Conservation (phyloP, 2,329 filamentous ascomycete genomes). For the Trichoderma brevicompactum region DNA sequence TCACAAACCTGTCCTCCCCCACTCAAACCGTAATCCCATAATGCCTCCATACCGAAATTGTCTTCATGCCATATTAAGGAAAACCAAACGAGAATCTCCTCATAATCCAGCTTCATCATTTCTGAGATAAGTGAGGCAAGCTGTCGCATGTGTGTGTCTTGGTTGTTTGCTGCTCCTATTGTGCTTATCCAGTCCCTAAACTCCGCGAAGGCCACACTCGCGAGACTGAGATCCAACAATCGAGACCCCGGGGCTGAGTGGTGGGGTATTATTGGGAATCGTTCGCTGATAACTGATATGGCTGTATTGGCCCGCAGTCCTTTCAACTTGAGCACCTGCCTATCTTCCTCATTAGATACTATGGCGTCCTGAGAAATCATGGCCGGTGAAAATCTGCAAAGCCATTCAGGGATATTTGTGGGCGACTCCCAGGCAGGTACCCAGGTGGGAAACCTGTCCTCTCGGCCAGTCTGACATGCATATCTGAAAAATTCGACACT, state of each 20-base stretch:
- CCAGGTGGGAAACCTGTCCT: not conserved
- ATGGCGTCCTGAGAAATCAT: not conserved
- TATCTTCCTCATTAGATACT: not conserved
- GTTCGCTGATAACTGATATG: not conserved
- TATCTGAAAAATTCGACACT: constrained; percentile 4
- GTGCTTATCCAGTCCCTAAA: not conserved
- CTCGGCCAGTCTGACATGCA: not conserved
- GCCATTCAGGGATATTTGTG: not conserved
- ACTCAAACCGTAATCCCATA: constrained; percentile 3
- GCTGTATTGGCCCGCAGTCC: not conserved
- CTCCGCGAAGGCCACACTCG: not conserved
- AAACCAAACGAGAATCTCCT: not conserved
- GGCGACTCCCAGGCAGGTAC: not conserved
- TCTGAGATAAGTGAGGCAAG: not conserved
- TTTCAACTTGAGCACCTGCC: not conserved
- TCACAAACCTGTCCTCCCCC: not conserved
- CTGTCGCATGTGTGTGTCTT: not conserved
- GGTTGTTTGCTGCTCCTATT: not conserved
- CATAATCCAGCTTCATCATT: not conserved
- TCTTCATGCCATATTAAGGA: not conserved
- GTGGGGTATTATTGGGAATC: not conserved
- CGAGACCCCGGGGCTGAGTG: not conserved
- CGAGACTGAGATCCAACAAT: not conserved
- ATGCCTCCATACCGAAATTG: constrained; percentile 1
- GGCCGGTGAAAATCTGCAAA: not conserved